Conservation (phyloP, 352 stramenopile species). For the Thalassiosira mediterranea region DNA sequence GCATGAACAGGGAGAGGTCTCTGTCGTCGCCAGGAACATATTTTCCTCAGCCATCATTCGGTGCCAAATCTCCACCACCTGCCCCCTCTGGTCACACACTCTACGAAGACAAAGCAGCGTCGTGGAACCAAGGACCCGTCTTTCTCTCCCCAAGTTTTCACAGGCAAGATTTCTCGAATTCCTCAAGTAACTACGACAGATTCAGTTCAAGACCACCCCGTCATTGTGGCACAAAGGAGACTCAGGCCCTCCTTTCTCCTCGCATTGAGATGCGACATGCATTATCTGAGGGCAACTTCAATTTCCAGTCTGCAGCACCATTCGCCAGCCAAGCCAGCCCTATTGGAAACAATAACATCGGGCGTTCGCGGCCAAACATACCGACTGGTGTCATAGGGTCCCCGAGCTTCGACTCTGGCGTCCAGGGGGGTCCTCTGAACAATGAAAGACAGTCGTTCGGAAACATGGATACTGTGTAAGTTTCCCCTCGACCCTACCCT, state of each 20-base stretch:
- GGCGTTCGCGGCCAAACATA: constrained; percentile 2
- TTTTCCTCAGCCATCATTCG: constrained; percentile 30
- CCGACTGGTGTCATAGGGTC: constrained; percentile 19
- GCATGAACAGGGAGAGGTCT: constrained; percentile 39
- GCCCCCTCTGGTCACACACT: constrained; percentile 26
- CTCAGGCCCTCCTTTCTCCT: constrained; percentile 28
- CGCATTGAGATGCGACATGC: constrained; percentile 29
- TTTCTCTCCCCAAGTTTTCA: constrained; percentile 32
- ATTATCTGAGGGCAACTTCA: constrained; percentile 48
- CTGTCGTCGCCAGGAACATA: constrained; percentile 43
- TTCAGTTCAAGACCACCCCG: constrained; percentile 49
- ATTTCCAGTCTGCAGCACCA: constrained; percentile 17
- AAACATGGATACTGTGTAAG: constrained; percentile 28
- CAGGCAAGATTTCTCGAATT: constrained; percentile 14
- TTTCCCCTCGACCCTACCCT: not conserved
- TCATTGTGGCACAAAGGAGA: constrained; percentile 31
- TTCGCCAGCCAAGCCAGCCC: not conserved
- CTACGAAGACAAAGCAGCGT: constrained; percentile 45
- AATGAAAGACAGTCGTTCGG: constrained; percentile 33
- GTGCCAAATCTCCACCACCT: constrained; percentile 22
- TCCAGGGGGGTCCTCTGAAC: constrained; percentile 10
- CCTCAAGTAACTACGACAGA: constrained; percentile 36
- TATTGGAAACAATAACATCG: no score
- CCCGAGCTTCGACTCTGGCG: constrained; percentile 28
- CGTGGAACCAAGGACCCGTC: constrained; percentile 34